Percentiles rank a stretch among this genome's conserved stretches.
Evolutionary conservation across 441 rosid species (phyloP).

Genomic region (Bruguiera hainesii): DNA sequence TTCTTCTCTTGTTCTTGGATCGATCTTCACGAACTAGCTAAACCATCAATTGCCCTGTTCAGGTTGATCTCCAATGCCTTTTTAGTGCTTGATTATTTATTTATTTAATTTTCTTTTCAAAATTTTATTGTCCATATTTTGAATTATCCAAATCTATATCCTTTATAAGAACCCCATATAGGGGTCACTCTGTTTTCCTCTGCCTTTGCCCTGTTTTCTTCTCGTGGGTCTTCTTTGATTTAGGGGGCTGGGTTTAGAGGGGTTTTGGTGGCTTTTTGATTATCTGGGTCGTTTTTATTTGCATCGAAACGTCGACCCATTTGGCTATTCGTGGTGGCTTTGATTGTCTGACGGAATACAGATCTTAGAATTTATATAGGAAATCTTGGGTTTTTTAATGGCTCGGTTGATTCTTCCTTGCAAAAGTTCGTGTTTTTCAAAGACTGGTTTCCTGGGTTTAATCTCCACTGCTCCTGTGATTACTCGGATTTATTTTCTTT

Average conservation of each 20-base stretch:
- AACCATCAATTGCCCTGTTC: not conserved
- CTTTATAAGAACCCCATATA: constrained; percentile 22
- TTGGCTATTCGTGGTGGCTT: not conserved
- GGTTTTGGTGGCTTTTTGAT: constrained; percentile 21
- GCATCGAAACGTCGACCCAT: not conserved
- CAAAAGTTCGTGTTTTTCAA: constrained; percentile 72
- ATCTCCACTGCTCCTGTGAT: constrained; percentile 79
- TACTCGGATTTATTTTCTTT: constrained; percentile 30
- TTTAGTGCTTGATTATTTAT: not conserved
- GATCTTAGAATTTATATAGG: constrained; percentile 8
- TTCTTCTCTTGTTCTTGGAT: constrained; percentile 12
- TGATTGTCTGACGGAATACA: not conserved
- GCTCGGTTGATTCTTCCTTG: constrained; percentile 78
- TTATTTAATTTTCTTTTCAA: constrained; percentile 12
- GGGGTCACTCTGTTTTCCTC: constrained; percentile 9
- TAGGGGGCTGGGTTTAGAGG: constrained; percentile 27
- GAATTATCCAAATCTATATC: constrained; percentile 41
- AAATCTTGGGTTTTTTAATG: constrained; percentile 37
- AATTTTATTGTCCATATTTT: constrained; percentile 53
- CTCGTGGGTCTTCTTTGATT: constrained; percentile 23
- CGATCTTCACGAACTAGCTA: constrained; percentile 33
- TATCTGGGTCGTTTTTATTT: constrained; percentile 23
- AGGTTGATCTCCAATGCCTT: not conserved
- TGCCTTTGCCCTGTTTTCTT: constrained; percentile 8
- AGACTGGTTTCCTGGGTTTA: constrained; percentile 63